Percentiles rank a stretch among this genome's conserved stretches.
Evolutionary conservation across 768 basidiomycete genomes (phyloP).

Genomic region (Sarcomyxa edulis): DNA sequence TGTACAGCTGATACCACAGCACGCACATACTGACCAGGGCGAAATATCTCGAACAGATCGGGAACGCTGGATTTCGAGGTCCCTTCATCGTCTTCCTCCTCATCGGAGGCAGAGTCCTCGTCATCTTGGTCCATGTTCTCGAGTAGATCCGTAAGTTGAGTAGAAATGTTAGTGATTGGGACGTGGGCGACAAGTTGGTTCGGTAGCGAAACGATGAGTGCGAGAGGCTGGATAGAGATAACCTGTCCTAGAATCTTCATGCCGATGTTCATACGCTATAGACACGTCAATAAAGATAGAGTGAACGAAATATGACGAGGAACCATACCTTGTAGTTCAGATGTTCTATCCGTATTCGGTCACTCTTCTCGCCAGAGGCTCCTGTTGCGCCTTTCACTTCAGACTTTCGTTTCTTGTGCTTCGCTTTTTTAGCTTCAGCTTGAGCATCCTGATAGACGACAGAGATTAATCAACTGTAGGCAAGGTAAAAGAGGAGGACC

Average conservation of each 20-base stretch:
- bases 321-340: slow-evolving; percentile 82
- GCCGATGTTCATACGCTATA: slow-evolving; percentile 70
- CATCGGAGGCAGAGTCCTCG: slow-evolving; percentile 37
- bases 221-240: slow-evolving; percentile 79
- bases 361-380: slow-evolving; percentile 38
- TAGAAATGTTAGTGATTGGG: slow-evolving; percentile 88
- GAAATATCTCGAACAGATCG: slow-evolving; percentile 72
- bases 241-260: slow-evolving; percentile 90
- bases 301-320: background rate
- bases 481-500: slow-evolving; percentile 18
- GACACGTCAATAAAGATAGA: slow-evolving; percentile 7
- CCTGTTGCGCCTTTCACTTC: slow-evolving; percentile 37
- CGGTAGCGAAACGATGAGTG: slow-evolving; percentile 90
- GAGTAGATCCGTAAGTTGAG: slow-evolving; percentile 67
- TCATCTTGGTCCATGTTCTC: slow-evolving; percentile 56
- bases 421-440: slow-evolving; percentile 30
- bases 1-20: slow-evolving; percentile 69
- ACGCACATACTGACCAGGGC: slow-evolving; percentile 81
- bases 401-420: slow-evolving; percentile 43
- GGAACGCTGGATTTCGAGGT: slow-evolving; percentile 39
- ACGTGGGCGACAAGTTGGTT: slow-evolving; percentile 92
- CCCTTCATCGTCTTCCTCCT: slow-evolving; percentile 43
- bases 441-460: slow-evolving; percentile 31
- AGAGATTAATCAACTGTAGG: slow-evolving; percentile 9
- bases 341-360: slow-evolving; percentile 76